These are phyloP conservation scores for Ophiostoma ulmi DNA, from an alignment of 2,329 filamentous ascomycete species.

Conservation along the genomic window DNA sequence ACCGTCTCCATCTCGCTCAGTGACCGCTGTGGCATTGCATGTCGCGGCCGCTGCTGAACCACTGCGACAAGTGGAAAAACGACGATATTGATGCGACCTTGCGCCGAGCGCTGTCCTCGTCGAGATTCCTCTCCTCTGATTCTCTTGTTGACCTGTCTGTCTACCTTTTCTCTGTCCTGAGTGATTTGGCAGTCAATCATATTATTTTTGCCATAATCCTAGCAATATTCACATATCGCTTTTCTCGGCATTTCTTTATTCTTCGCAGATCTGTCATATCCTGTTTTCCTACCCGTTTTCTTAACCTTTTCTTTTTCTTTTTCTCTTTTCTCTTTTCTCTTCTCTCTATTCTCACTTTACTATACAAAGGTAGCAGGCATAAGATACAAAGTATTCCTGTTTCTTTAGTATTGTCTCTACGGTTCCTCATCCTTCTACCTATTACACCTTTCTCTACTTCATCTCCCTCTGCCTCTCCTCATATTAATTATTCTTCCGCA, in stretches of 20 bases:
- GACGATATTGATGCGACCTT: not conserved
- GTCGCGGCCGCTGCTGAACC: not conserved
- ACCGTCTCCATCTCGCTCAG: not conserved
- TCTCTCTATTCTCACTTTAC: not conserved
- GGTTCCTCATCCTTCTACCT: too few relatives aligned
- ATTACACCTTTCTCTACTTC: not conserved
- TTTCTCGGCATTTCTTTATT: not conserved
- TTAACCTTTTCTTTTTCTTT: not conserved
- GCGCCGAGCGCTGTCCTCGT: not conserved
- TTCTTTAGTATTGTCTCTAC: too few relatives aligned
- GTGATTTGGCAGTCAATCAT: not conserved
- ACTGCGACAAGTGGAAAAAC: constrained; percentile 4
- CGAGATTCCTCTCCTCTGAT: not conserved
- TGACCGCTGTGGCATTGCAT: not conserved
- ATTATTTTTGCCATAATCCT: not conserved
- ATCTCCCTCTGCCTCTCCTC: not conserved
- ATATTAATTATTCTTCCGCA: not conserved
- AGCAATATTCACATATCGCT: not conserved
- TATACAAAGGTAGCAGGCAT: not conserved
- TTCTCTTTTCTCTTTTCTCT: not conserved
- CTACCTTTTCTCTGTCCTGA: too few relatives aligned
- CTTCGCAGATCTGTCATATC: not conserved
- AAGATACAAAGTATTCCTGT: too few relatives aligned
- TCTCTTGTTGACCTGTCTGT: not conserved
- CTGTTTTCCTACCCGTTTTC: not conserved